Evolutionary conservation across 768 basidiomycete species (phyloP).

Genomic region (Collybiopsis luxurians): DNA sequence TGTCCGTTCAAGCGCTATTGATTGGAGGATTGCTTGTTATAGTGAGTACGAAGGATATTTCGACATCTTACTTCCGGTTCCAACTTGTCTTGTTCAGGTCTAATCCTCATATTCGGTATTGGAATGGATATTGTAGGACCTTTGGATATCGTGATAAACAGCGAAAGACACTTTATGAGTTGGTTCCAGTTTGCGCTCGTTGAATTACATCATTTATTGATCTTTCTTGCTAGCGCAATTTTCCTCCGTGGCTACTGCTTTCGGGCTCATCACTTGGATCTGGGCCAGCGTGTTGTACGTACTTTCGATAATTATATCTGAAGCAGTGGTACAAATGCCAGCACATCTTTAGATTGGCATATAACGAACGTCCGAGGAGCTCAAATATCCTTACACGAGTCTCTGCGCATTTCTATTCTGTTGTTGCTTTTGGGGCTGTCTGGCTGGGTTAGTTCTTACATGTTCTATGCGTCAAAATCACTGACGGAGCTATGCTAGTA

Average conservation of each 20-base stretch:
- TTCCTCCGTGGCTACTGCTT: background rate
- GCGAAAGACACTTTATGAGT: background rate
- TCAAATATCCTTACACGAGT: slow-evolving; percentile 12
- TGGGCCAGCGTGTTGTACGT: background rate
- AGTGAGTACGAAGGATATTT: background rate
- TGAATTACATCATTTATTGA: background rate
- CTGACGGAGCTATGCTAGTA: too few relatives aligned
- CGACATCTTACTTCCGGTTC: too few relatives aligned
- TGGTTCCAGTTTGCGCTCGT: background rate
- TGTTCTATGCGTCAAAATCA: too few relatives aligned
- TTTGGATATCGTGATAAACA: background rate
- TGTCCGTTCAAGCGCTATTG: background rate
- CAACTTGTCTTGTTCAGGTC: background rate
- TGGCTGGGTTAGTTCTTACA: slow-evolving; percentile 18
- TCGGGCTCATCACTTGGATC: background rate
- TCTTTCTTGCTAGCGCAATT: background rate
- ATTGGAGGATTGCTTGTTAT: background rate
- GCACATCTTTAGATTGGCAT: slow-evolving; percentile 10
- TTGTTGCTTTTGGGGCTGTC: slow-evolving; percentile 6
- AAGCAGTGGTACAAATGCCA: too few relatives aligned
- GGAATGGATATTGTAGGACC: background rate
- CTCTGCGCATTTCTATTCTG: slow-evolving; percentile 15
- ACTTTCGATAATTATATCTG: background rate
- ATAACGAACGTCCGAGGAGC: slow-evolving; percentile 16
- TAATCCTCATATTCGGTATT: background rate